These are phyloP conservation scores for Plasmodium blacklocki DNA, from an alignment of 169 alveolate species.

Conservation along the genomic window DNA sequence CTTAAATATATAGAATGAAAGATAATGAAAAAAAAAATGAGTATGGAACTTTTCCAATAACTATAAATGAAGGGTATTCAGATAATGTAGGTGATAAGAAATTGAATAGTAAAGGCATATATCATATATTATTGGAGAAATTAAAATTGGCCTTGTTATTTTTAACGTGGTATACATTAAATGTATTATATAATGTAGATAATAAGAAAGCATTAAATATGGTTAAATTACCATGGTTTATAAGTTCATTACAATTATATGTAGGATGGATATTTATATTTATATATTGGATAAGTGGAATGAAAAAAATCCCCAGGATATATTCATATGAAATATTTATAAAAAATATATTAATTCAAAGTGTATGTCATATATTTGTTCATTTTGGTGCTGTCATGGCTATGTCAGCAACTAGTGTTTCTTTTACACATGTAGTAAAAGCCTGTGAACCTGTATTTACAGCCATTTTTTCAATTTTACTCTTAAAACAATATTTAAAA, in stretches of 20 bases:
- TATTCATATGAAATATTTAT: conserved; percentile 76
- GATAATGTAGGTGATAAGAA: conserved; percentile 19
- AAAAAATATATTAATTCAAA: conserved; percentile 83
- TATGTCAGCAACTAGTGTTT: conserved; percentile 88
- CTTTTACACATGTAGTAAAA: conserved; percentile 89
- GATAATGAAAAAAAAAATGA: conserved; percentile 53
- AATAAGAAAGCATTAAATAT: conserved; percentile 83
- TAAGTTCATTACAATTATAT: conserved; percentile 83
- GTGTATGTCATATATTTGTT: conserved; percentile 86
- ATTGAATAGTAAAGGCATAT: conserved; percentile 2
- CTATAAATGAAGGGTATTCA: conserved; percentile 55
- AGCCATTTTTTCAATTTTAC: conserved; percentile 82
- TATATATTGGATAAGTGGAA: conserved; percentile 77
- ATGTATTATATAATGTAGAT: conserved; percentile 84
- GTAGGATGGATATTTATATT: conserved; percentile 81
- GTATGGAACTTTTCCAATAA: conserved; percentile 67
- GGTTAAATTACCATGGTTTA: conserved; percentile 86
- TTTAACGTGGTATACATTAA: conserved; percentile 85
- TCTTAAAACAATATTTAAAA: conserved; percentile 79
- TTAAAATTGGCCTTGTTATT: conserved; percentile 35
- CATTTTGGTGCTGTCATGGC: conserved; percentile 89
- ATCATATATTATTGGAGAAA: conserved; percentile 3
- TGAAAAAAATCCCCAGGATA: conserved; percentile 72
- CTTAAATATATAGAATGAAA: conserved; percentile 13
- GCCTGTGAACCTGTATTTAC: conserved; percentile 90